Conservation (phyloP, 495 filamentous ascomycete species). For the Penicillium odoratum region DNA sequence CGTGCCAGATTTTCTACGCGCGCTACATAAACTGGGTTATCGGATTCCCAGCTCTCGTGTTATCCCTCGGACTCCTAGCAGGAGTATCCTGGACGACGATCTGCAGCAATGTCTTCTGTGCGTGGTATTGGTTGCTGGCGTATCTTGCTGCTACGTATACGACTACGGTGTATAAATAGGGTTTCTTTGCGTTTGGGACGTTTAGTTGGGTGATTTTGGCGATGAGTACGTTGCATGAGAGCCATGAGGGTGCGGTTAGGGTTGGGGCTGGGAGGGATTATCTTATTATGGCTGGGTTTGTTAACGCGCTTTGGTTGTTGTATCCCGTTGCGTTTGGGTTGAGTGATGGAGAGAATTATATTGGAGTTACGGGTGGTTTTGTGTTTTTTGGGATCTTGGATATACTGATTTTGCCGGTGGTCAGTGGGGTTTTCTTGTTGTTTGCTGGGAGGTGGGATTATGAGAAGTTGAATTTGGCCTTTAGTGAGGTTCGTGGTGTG, state of each 20-base stretch:
- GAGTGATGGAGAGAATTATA: conserved; percentile 66
- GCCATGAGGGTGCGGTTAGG: conserved; percentile 51
- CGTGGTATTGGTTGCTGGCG: conserved; percentile 63
- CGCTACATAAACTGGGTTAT: conserved; percentile 68
- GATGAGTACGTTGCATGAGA: conserved; percentile 53
- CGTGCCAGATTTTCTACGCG: conserved; percentile 69
- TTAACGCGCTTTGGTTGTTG: conserved; percentile 55
- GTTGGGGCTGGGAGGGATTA: conserved; percentile 56
- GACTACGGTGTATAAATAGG: conserved; percentile 57
- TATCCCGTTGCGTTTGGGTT: conserved; percentile 72
- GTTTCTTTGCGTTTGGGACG: conserved; percentile 65
- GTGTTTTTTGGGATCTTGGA: conserved; percentile 72
- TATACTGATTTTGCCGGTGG: conserved; percentile 57
- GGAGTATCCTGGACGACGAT: conserved; percentile 66
- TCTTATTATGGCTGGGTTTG: conserved; percentile 49
- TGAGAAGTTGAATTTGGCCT: conserved; percentile 19
- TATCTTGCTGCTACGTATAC: conserved; percentile 64
- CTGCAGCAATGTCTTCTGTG: conserved; percentile 58
- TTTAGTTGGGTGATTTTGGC: conserved; percentile 59
- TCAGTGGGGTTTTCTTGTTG: conserved; percentile 53
- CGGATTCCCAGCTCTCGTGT: conserved; percentile 52
- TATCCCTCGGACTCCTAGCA: conserved; percentile 62
- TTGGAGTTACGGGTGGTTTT: conserved; percentile 61
- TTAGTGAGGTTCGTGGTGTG: conserved; percentile 18
- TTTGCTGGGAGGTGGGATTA: conserved; percentile 44